Conservation (phyloP, 495 filamentous ascomycete species). For the Hypoxylon fuscum region DNA sequence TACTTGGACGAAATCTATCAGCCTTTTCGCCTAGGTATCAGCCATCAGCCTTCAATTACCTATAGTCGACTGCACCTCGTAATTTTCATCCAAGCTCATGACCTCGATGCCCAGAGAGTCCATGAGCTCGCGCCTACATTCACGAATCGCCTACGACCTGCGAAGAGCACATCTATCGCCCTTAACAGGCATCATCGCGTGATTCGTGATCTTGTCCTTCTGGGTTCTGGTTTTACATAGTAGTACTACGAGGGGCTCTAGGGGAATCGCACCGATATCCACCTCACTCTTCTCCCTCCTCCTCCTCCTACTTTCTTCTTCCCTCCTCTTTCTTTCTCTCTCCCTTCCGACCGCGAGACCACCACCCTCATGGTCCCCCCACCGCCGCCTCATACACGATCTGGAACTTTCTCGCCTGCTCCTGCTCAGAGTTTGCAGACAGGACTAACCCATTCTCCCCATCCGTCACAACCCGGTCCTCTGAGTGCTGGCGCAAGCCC, state of each 20-base stretch:
- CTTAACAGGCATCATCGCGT: conserved; percentile 26
- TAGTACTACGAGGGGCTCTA: conserved; percentile 41
- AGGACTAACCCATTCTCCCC: conserved; percentile 58
- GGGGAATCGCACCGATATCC: conserved; percentile 45
- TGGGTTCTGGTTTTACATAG: too few species aligned
- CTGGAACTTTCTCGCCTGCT: conserved; percentile 65
- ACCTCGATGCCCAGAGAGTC: conserved; percentile 32
- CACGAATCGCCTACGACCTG: conserved; percentile 2
- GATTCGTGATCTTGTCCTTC: too few species aligned
- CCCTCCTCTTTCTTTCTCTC: conserved; percentile 29
- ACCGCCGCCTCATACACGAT: conserved; percentile 48
- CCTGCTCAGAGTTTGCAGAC: conserved; percentile 60
- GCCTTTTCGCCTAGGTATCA: conserved; percentile 6
- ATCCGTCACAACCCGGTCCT: conserved; percentile 61
- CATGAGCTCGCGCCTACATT: conserved; percentile 28
- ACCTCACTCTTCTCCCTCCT: too few species aligned
- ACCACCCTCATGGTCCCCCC: conserved; percentile 50
- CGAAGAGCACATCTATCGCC: conserved; percentile 22
- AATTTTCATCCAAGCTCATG: conserved; percentile 37
- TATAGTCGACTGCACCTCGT: neutral
- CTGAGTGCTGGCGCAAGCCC: conserved; percentile 67
- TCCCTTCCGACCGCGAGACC: conserved; percentile 37
- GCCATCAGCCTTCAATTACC: conserved; percentile 12
- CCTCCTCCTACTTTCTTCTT: conserved; percentile 29
- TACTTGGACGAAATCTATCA: too few species aligned